phyloP scores from a whole-genome alignment of 1,284 basidiomycete genomes.

The Apiotrichum siamense region DNA sequence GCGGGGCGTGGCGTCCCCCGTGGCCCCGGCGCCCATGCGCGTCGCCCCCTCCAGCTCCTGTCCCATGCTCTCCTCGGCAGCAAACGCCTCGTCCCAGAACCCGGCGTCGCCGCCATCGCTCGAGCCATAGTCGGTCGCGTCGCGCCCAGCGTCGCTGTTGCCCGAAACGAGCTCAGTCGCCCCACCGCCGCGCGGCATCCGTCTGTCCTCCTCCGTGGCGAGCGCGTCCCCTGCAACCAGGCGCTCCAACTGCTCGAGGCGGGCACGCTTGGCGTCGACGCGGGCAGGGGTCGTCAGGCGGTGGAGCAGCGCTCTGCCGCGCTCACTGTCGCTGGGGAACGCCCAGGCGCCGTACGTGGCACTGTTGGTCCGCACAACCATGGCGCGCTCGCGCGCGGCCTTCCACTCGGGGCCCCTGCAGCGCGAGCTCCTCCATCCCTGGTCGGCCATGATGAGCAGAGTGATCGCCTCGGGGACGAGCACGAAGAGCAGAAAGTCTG shows the following conservation, averaged over 20 bases:
- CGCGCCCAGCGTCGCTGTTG: conserved; percentile 3
- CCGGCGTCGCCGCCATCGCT: neutral
- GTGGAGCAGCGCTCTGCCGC: conserved; percentile 2
- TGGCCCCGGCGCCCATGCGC: too few relatives aligned
- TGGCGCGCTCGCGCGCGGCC: conserved; percentile 14
- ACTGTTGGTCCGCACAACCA: conserved; percentile 23
- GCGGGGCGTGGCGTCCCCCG: too few relatives aligned
- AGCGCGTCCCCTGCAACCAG: neutral
- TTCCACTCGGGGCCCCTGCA: conserved; percentile 10
- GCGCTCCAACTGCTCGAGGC: neutral
- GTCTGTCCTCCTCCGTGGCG: too few relatives aligned
- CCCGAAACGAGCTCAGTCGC: too few relatives aligned
- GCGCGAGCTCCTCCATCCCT: conserved; percentile 8
- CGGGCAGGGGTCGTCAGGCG: neutral
- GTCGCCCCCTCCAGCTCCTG: too few relatives aligned
- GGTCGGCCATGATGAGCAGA: conserved; percentile 37
- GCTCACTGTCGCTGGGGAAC: conserved; percentile 19
- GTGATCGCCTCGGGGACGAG: conserved; percentile 40
- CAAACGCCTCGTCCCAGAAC: neutral
- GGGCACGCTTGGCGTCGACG: neutral
- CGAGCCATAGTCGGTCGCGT: conserved; percentile 6
- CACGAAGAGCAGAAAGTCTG: conserved; percentile 36
- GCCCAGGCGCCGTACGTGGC: conserved; percentile 28
- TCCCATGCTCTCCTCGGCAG: neutral
- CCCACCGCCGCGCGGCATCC: neutral